Evolutionary conservation across 441 rosid genomes (phyloP).

Genomic region (Jatropha multifida): DNA sequence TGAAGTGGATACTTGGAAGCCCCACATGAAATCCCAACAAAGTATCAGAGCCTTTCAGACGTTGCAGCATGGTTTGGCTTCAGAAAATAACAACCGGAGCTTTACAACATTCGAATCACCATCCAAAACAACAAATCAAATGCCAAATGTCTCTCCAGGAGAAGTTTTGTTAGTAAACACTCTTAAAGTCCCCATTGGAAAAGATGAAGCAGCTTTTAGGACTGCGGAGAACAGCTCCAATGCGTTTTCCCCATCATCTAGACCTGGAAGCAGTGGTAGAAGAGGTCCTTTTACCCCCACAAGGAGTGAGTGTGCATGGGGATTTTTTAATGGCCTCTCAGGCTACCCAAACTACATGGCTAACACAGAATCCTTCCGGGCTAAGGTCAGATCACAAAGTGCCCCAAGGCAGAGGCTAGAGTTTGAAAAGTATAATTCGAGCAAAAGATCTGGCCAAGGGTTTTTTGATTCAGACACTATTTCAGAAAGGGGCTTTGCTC

Average conservation of each 20-base stretch:
- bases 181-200: slow-evolving; percentile 38
- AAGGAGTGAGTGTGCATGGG: slow-evolving; percentile 56
- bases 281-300: slow-evolving; percentile 67
- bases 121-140: slow-evolving; percentile 42
- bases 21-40: slow-evolving; percentile 43
- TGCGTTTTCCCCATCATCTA: slow-evolving; percentile 57
- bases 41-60: slow-evolving; percentile 41
- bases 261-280: slow-evolving; percentile 48
- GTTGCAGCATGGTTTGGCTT: slow-evolving; percentile 37
- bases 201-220: slow-evolving; percentile 45
- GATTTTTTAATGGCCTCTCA: slow-evolving; percentile 50
- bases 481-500: slow-evolving; percentile 42
- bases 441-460: slow-evolving; percentile 53
- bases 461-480: slow-evolving; percentile 36
- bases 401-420: slow-evolving; percentile 83
- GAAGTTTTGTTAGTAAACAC: slow-evolving; percentile 43
- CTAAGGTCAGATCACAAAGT: slow-evolving; percentile 74
- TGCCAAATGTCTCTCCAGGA: slow-evolving; percentile 42
- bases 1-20: slow-evolving; percentile 67
- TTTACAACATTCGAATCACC: slow-evolving; percentile 35
- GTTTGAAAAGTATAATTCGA: slow-evolving; percentile 51
- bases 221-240: slow-evolving; percentile 66
- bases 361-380: slow-evolving; percentile 79
- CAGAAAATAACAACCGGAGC: slow-evolving; percentile 36
- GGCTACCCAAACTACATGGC: slow-evolving; percentile 94